Percentiles rank a stretch among this genome's conserved stretches.
Conservation (phyloP, 2,329 filamentous ascomycete species). For the Scortechinia acanthostroma region DNA sequence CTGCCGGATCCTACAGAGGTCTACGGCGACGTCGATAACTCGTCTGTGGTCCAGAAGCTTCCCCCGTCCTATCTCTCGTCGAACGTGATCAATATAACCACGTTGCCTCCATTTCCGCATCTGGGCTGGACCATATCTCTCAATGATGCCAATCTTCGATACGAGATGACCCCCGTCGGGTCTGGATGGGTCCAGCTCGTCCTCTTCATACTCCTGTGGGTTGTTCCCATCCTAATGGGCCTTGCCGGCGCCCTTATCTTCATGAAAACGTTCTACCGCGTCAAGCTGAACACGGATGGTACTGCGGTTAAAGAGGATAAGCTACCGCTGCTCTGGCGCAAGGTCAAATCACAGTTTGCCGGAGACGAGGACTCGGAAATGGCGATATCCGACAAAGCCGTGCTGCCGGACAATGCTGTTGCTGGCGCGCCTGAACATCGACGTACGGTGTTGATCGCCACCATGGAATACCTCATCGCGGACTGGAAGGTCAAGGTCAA, state of each 20-base stretch:
- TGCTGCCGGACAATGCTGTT: constrained; percentile 17
- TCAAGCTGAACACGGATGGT: constrained; percentile 51
- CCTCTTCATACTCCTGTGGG: constrained; percentile 42
- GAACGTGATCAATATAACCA: constrained; percentile 50
- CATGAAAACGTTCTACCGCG: constrained; percentile 42
- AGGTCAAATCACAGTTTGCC: constrained; percentile 16
- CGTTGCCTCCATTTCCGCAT: constrained; percentile 41
- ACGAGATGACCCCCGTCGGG: constrained; percentile 41
- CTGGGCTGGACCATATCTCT: constrained; percentile 45
- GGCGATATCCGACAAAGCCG: constrained; percentile 18
- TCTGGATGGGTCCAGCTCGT: constrained; percentile 42
- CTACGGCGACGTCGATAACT: constrained; percentile 53
- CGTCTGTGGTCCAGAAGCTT: constrained; percentile 52
- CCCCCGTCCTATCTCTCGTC: constrained; percentile 47
- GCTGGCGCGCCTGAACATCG: not conserved
- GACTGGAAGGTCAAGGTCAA: constrained; percentile 68
- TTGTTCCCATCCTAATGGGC: constrained; percentile 43
- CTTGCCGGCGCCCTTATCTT: constrained; percentile 42
- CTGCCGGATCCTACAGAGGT: constrained; percentile 50
- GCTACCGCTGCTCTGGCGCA: constrained; percentile 22
- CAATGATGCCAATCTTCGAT: constrained; percentile 43
- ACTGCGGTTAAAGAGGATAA: constrained; percentile 36
- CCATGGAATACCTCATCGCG: constrained; percentile 68
- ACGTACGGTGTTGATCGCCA: constrained; percentile 53
- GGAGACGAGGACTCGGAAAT: constrained; percentile 17